Evolutionary conservation across 257 asterid species (phyloP).

Genomic region (Przewalskia tangutica): DNA sequence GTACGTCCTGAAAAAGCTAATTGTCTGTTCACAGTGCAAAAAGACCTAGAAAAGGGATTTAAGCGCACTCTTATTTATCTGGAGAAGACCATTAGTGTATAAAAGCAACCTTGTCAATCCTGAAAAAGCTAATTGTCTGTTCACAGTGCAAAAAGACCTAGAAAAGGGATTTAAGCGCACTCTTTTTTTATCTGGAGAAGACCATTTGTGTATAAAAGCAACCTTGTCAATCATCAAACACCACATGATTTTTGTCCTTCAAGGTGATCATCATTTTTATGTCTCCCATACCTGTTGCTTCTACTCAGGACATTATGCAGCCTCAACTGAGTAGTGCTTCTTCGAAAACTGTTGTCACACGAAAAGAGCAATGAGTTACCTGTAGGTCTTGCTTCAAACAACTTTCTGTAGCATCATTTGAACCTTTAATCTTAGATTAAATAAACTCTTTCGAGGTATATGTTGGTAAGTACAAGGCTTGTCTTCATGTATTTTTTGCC

Average conservation of each 20-base stretch:
- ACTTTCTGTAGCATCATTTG: background rate
- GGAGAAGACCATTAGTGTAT: background rate
- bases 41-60: background rate
- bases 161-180: background rate
- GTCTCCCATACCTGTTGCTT: background rate
- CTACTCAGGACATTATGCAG: background rate
- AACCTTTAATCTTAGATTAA: background rate
- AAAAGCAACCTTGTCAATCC: background rate
- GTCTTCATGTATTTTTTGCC: background rate
- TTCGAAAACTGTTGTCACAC: background rate
- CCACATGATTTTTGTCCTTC: background rate
- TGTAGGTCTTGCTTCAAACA: background rate
- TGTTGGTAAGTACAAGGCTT: background rate
- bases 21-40: background rate
- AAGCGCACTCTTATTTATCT: background rate
- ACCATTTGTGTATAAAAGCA: background rate
- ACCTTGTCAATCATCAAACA: background rate
- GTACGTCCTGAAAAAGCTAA: background rate
- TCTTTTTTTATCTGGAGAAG: background rate
- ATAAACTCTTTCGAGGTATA: background rate
- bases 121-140: background rate
- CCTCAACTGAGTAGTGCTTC: background rate
- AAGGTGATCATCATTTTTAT: background rate
- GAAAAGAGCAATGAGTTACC: background rate
- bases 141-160: background rate